Evolutionary conservation across 106 monocot genomes (phyloP), one percentile per base, ranked within the genome.

Genomic region (Phalaenopsis equestris): DNA sequence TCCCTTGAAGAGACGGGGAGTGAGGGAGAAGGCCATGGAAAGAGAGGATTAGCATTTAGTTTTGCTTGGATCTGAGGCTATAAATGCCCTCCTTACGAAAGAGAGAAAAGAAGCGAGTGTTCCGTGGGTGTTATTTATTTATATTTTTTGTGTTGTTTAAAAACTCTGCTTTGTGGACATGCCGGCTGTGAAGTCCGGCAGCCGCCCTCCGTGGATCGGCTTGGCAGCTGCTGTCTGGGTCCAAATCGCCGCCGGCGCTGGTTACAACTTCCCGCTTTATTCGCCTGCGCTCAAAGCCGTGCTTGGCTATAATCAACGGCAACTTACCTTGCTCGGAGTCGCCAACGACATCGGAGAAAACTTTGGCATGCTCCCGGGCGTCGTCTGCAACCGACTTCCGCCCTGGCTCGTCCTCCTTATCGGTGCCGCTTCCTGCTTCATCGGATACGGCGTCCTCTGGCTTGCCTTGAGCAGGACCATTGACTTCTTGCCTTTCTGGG

Each of bases 141-240:
- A 61, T 5, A 6, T 4, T 61, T 61, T n/a, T 4, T 61, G n/a
- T 21, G 19, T 1, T 61, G n/a, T 61, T 7, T n/a, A 61, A 70
- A 3, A 23, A 65, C 23, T 45, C 21, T 74, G 42, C 43, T 76
- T 42, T 14, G 49, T 17, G 30, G 49, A 52, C 0, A 61, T 57
- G 72, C 41, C 55, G 81, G 81, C 61, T 72, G 81, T 87, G 85
- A 94, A 94, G 86, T 68, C 19, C 41, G 94, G 94, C 37, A 94
- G 87, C 73, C 78, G 94, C 75, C 94, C 91, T 77, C 94, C 91
- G 56, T 94, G 94, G 94, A 88, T 94, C 78, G 94, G 91, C 61
- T 84, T 94, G 80, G 94, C 86, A 43, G 94, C 94, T 84, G 94
- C 91, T 37, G 90, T 90, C 47, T 94, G 94, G 94, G 90, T 91